phyloP scores from a whole-genome alignment of 2,329 filamentous ascomycete species.

The Apiospora kogelbergensis region DNA sequence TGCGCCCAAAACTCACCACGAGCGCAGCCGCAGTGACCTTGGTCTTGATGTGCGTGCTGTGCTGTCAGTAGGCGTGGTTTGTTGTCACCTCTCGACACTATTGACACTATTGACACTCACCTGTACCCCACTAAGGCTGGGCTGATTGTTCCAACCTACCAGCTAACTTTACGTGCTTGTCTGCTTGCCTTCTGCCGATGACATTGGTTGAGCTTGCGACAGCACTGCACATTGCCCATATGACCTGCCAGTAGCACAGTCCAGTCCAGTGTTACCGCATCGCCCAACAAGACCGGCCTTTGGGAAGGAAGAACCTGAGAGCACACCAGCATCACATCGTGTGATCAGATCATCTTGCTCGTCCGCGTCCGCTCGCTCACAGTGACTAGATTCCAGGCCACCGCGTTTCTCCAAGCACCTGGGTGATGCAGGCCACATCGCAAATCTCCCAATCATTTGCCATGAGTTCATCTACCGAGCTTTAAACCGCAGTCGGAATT shows the following conservation, averaged over 20 bases:
- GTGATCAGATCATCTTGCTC: not conserved
- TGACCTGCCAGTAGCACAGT: not conserved
- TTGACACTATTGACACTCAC: not conserved
- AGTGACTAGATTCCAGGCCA: not conserved
- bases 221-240: not conserved
- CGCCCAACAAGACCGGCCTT: not conserved
- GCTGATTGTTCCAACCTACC: not conserved
- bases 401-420: not conserved
- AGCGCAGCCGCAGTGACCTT: not conserved
- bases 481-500: not conserved
- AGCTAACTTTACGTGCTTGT: not conserved
- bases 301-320: not conserved
- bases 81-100: not conserved
- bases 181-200: not conserved
- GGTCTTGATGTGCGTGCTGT: not conserved
- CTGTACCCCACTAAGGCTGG: not conserved
- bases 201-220: slow-evolving; percentile 5
- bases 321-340: not conserved
- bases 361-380: not conserved
- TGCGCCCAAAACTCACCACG: too few relatives aligned
- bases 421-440: slow-evolving; percentile 5
- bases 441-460: not conserved
- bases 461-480: not conserved
- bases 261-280: not conserved
- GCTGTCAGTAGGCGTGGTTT: not conserved